These are phyloP conservation scores for Huntiella moniliformis DNA, from an alignment of 2,329 filamentous ascomycete genomes.

Conservation along the genomic window DNA sequence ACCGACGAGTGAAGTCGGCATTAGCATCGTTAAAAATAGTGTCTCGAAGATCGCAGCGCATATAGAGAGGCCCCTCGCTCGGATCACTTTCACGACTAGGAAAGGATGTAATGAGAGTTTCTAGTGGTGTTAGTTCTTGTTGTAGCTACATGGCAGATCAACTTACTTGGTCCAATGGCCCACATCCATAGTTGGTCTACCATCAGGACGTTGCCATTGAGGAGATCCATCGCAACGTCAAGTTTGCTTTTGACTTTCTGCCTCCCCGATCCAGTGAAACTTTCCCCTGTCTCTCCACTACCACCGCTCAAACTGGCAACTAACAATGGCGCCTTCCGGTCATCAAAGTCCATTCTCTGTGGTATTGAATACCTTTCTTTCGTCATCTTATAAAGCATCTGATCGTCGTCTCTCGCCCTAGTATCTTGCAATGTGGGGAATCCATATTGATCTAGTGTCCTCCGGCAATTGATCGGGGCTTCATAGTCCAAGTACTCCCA, in stretches of 20 bases:
- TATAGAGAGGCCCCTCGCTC: slow-evolving; percentile 34
- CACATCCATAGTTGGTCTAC: slow-evolving; percentile 48
- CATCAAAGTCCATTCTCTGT: slow-evolving; percentile 1
- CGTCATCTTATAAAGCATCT: slow-evolving; percentile 49
- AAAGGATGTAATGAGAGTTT: slow-evolving; percentile 35
- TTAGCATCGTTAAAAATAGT: slow-evolving; percentile 49
- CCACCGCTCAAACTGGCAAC: neutral
- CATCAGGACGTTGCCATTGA: slow-evolving; percentile 43
- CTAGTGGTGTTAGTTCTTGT: slow-evolving; percentile 16
- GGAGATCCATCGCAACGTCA: slow-evolving; percentile 20
- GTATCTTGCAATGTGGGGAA: slow-evolving; percentile 44
- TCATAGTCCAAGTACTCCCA: slow-evolving; percentile 45
- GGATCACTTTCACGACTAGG: slow-evolving; percentile 34
- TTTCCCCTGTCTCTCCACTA: neutral
- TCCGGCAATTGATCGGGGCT: slow-evolving; percentile 39
- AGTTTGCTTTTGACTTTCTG: slow-evolving; percentile 12
- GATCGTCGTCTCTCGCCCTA: slow-evolving; percentile 41
- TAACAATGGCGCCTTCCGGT: slow-evolving; percentile 1
- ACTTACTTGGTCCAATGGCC: slow-evolving; percentile 34
- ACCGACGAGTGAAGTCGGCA: slow-evolving; percentile 41
- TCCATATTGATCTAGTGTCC: slow-evolving; percentile 44
- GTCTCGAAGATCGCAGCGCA: slow-evolving; percentile 42
- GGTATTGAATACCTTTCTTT: slow-evolving; percentile 23
- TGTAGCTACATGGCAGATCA: accelerated
- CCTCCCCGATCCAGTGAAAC: neutral